phyloP scores from a whole-genome alignment of 2,329 filamentous ascomycete genomes.

The Zasmidium citrigriseum region DNA sequence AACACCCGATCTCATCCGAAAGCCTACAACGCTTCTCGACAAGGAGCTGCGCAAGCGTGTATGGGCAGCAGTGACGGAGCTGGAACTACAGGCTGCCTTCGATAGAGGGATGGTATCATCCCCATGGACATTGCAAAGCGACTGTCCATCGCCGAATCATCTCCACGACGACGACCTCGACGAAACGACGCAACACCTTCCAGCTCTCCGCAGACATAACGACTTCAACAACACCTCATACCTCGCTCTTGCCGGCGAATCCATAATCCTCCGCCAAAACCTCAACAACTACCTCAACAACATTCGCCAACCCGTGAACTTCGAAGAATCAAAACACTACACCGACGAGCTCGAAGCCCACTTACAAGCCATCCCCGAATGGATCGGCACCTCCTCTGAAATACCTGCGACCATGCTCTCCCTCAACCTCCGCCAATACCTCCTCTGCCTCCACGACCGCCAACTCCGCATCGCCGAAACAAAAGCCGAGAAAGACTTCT shows the following conservation, averaged over 20 bases:
- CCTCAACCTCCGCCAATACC: constrained; percentile 35
- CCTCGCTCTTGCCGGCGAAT: constrained; percentile 25
- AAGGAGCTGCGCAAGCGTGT: constrained; percentile 57
- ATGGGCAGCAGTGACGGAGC: constrained; percentile 59
- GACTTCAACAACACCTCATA: constrained; percentile 33
- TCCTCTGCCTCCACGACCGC: constrained; percentile 33
- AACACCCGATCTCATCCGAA: constrained; percentile 42
- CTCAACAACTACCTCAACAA: constrained; percentile 35
- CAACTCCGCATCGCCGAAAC: constrained; percentile 29
- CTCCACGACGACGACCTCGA: constrained; percentile 52
- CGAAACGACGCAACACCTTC: constrained; percentile 24
- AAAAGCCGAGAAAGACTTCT: constrained; percentile 30
- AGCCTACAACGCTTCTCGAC: constrained; percentile 45
- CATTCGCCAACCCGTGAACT: constrained; percentile 30
- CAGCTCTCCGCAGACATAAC: constrained; percentile 16
- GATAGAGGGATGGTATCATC: constrained; percentile 56
- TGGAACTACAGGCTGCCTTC: constrained; percentile 58
- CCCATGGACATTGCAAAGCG: constrained; percentile 47
- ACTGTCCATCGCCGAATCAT: constrained; percentile 52
- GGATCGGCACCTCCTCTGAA: constrained; percentile 16
- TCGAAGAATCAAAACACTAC: constrained; percentile 34
- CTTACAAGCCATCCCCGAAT: constrained; percentile 29
- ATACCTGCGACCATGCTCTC: constrained; percentile 27
- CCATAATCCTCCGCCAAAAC: constrained; percentile 27
- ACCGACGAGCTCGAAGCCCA: constrained; percentile 35